Base-by-base conservation (phyloP, 768 basidiomycete species). In the Mycena amicta region DNA sequence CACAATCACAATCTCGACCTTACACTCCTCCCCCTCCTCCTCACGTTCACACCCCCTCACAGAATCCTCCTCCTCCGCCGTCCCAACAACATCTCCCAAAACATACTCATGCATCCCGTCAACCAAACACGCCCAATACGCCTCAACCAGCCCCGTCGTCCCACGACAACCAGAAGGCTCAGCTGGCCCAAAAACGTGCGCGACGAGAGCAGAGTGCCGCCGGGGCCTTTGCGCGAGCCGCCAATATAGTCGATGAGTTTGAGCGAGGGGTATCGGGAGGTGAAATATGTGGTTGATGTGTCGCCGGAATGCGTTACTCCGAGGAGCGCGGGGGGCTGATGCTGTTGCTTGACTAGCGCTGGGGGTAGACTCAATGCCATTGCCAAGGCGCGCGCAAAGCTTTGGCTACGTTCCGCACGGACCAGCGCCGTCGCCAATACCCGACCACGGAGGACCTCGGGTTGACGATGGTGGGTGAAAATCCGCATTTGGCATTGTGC, bases 401-500 rank as follows among this genome's bases (percentile, higher is more conserved):
- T n/a, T 15, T 15, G 6, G 43, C 8, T n/a, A 8, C 15, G 6
- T 23, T 15, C 43, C 43, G 43, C 43, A 23, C 43, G 43, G 5
- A 8, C 22, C 15, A 45, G 43, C 5, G 43, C 43, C 5, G 43
- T 45, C 15, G 43, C 22, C 8, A 45, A n/a, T 15, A 23, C 22
- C 8, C 43, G 43, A 6, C 43, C 43, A 23, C 43, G 43, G 8
- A 45, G 43, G 12, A 23, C 5, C 8, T 15, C 8, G 5, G 43
- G 43, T 23, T 45, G 5, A n/a, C n/a, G n/a, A 37, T 37, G 11
- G 43, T 45, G 43, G 5, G 43, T 45, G 2, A 76, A 75, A 12
- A 65, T 67, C 25, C 70, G 67, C 58, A 80, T 81, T 67, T 86
- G 84, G 26, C 63, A 65, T 62, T 81, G 81, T 23, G 82, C 81